A percentile compares a stretch with the other conserved stretches of the same genome.
These are phyloP conservation scores for Cajanus cajan DNA, from an alignment of 306 rosid species.

Conservation along the genomic window DNA sequence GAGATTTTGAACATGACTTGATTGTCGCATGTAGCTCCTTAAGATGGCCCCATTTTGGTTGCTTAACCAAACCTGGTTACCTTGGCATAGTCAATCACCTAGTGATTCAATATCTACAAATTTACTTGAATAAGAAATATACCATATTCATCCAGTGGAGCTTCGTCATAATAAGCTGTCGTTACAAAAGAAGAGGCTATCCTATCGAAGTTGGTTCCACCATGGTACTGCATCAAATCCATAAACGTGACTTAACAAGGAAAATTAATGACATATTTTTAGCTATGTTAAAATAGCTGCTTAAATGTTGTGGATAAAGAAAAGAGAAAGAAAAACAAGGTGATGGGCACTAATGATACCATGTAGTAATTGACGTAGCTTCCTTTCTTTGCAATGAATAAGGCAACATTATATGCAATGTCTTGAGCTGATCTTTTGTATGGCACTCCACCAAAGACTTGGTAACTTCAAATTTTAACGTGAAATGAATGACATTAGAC, in stretches of 20 bases:
- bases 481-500: slow-evolving; percentile 13
- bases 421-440: slow-evolving; percentile 48
- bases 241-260: neutral
- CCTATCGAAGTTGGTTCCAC: slow-evolving; percentile 59
- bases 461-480: slow-evolving; percentile 36
- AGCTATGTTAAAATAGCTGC: neutral
- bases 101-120: neutral
- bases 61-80: slow-evolving; percentile 54
- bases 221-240: slow-evolving; percentile 49
- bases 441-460: slow-evolving; percentile 45
- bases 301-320: neutral
- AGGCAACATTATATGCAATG: slow-evolving; percentile 53
- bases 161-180: slow-evolving; percentile 51
- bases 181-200: slow-evolving; percentile 37
- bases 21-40: slow-evolving; percentile 67
- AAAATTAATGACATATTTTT: neutral
- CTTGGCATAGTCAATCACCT: slow-evolving; percentile 6
- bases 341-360: slow-evolving; percentile 28
- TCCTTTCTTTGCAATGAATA: slow-evolving; percentile 56
- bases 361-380: slow-evolving; percentile 64
- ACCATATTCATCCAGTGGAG: slow-evolving; percentile 62
- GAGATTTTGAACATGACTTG: slow-evolving; percentile 52
- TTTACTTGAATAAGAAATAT: neutral
- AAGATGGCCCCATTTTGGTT: slow-evolving; percentile 82
- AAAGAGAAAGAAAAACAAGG: neutral